Conservation (phyloP, 2,329 filamentous ascomycete genomes). For the Diaporthe caulivora region DNA sequence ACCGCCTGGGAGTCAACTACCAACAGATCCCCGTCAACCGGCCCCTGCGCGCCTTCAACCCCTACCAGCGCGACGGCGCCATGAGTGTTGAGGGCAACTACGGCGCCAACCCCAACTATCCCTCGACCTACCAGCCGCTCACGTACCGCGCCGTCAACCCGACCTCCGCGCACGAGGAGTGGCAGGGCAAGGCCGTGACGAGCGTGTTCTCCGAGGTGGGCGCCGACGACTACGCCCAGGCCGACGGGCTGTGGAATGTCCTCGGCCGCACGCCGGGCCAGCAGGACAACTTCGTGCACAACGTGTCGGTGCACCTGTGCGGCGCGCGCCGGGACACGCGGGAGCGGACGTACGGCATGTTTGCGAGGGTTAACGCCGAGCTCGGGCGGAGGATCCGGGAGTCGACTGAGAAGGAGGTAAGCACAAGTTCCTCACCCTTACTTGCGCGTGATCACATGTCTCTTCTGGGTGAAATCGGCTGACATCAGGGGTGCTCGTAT, state of each 20-base stretch:
- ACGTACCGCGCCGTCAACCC: slow-evolving; percentile 57
- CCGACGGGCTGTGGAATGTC: slow-evolving; percentile 61
- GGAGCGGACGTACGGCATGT: slow-evolving; percentile 72
- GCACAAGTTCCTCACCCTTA: not conserved
- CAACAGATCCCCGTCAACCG: slow-evolving; percentile 74
- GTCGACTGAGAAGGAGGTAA: slow-evolving; percentile 62
- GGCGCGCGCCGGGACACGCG: slow-evolving; percentile 67
- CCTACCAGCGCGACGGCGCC: slow-evolving; percentile 79
- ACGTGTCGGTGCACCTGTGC: slow-evolving; percentile 68
- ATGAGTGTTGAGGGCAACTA: slow-evolving; percentile 79
- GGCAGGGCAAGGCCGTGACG: slow-evolving; percentile 59
- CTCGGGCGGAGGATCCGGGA: slow-evolving; percentile 65
- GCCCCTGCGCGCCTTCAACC: slow-evolving; percentile 69
- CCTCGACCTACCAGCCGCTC: slow-evolving; percentile 60
- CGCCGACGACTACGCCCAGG: slow-evolving; percentile 64
- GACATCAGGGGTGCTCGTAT: not conserved
- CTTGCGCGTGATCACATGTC: not conserved
- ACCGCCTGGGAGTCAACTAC: slow-evolving; percentile 74
- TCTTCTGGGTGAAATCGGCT: not conserved
- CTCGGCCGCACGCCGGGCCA: slow-evolving; percentile 64
- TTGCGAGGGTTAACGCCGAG: slow-evolving; percentile 64
- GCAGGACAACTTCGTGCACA: slow-evolving; percentile 71
- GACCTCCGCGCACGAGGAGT: slow-evolving; percentile 59
- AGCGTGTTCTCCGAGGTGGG: slow-evolving; percentile 59
- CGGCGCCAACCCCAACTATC: slow-evolving; percentile 70